phyloP scores from a whole-genome alignment of 768 basidiomycete genomes.

The Agaricus subrufescens region DNA sequence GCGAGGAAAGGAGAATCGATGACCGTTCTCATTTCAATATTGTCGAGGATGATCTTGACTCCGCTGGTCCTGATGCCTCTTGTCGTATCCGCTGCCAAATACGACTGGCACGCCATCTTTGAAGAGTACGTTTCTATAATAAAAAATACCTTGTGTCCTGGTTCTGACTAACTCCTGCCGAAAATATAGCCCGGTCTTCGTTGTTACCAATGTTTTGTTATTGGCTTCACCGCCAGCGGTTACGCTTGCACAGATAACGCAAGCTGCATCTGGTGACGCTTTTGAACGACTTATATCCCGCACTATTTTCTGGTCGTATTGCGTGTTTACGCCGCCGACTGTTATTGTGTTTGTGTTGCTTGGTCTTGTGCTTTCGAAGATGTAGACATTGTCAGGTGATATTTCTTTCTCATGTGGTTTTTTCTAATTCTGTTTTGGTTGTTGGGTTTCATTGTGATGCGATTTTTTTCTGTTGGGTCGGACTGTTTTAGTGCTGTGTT shows the following conservation, averaged over 20 bases:
- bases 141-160: neutral
- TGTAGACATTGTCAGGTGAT: constrained; percentile 22
- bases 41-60: constrained; percentile 83
- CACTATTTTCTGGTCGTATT: constrained; percentile 94
- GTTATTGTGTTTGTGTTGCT: constrained; percentile 74
- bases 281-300: constrained; percentile 89
- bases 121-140: constrained; percentile 56
- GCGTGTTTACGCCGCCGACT: constrained; percentile 81
- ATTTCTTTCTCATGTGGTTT: neutral
- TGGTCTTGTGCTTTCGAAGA: constrained; percentile 58
- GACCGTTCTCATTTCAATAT: constrained; percentile 80
- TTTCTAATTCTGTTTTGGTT: too few relatives aligned
- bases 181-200: constrained; percentile 69
- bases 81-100: constrained; percentile 58
- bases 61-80: constrained; percentile 76
- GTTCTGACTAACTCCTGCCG: constrained; percentile 7
- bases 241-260: constrained; percentile 65
- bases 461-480: too few relatives aligned
- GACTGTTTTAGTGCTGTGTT: too few relatives aligned
- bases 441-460: too few relatives aligned
- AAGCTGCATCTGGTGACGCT: constrained; percentile 77
- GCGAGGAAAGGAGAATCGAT: constrained; percentile 61
- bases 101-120: constrained; percentile 57
- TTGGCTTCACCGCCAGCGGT: constrained; percentile 77
- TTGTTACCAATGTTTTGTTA: constrained; percentile 80